Percentiles rank a stretch among this genome's conserved stretches.
These are phyloP conservation scores for Aspergillaceae sp. DNA, from an alignment of 2,329 filamentous ascomycete species.

Conservation along the genomic window DNA sequence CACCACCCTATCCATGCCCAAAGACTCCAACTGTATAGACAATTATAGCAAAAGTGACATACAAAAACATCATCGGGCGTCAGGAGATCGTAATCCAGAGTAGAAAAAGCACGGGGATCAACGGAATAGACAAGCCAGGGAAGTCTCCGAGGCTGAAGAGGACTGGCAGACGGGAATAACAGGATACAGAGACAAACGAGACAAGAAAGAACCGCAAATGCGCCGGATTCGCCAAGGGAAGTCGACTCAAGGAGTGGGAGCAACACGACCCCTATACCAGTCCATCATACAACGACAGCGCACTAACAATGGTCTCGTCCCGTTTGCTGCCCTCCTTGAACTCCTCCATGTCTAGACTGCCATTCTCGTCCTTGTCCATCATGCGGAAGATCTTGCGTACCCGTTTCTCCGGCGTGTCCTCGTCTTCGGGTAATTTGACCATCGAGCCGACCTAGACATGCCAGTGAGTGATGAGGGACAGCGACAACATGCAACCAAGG, in stretches of 20 bases:
- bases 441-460: constrained; percentile 77
- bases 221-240: constrained; percentile 3
- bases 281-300: constrained; percentile 90
- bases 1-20: no score
- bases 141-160: no score
- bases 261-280: constrained; percentile 54
- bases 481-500: neutral
- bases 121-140: no score
- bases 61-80: no score
- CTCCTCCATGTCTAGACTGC: constrained; percentile 90
- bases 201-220: neutral
- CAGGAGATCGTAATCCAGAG: no score
- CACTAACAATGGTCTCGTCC: constrained; percentile 97
- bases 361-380: constrained; percentile 99
- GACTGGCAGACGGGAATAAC: neutral
- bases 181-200: neutral
- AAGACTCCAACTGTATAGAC: no score
- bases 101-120: no score
- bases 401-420: constrained; percentile 97
- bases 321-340: constrained; percentile 99
- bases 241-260: neutral
- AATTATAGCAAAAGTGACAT: no score
- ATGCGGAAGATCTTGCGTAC: constrained; percentile 97
- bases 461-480: neutral
- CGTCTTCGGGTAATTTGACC: constrained; percentile 97